Evolutionary conservation across 306 rosid genomes (phyloP).

Genomic region (Ormosia semicastrata): DNA sequence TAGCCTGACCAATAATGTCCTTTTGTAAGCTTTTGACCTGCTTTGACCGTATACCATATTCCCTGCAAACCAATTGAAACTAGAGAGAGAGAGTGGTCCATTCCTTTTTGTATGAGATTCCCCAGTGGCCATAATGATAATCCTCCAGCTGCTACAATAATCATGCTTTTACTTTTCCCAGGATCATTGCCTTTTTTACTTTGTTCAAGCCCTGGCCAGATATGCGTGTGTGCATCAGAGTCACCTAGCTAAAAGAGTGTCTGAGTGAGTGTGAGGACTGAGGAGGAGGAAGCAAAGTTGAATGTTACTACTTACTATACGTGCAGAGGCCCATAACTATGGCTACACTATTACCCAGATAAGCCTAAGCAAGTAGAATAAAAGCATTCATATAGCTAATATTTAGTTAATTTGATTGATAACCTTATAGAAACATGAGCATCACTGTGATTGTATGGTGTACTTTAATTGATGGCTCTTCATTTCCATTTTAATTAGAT

Average conservation of each 20-base stretch:
- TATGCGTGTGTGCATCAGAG: constrained; percentile 32
- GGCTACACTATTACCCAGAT: neutral
- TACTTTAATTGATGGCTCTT: neutral
- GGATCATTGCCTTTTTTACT: constrained; percentile 29
- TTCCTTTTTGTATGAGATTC: constrained; percentile 51
- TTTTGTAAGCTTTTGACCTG: constrained; percentile 67
- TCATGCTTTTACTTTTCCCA: constrained; percentile 74
- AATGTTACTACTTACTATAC: neutral
- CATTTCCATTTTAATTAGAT: neutral
- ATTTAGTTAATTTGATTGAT: neutral
- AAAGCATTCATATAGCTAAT: neutral
- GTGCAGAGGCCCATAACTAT: neutral
- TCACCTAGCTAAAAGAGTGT: neutral
- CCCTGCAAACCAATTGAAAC: constrained; percentile 52
- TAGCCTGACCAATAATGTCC: constrained; percentile 47
- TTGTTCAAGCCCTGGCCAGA: constrained; percentile 39
- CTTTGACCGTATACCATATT: constrained; percentile 75
- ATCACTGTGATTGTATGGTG: neutral
- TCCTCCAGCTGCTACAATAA: constrained; percentile 34
- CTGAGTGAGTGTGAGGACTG: neutral
- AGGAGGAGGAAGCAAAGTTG: neutral
- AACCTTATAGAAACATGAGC: neutral
- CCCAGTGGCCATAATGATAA: constrained; percentile 42
- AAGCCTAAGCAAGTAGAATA: neutral
- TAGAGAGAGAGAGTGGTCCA: constrained; percentile 74